Evolutionary conservation across 805 yeast species (phyloP), one percentile per base, ranked within the genome.

Genomic region (Cyberlindnera galapagoensis): DNA sequence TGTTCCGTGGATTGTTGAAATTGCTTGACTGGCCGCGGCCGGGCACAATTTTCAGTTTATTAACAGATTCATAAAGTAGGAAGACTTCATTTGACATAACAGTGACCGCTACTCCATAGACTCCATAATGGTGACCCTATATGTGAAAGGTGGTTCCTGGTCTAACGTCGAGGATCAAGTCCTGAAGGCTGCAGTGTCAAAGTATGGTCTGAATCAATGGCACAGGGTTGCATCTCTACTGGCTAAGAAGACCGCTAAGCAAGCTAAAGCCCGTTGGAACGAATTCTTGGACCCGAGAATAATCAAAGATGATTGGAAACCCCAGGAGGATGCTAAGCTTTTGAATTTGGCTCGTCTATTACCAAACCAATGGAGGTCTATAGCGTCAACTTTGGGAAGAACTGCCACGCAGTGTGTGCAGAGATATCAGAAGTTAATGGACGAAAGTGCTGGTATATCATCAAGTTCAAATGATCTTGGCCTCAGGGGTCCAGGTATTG

Each of bases 191-290:
- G 96, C 96, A 2, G 83, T 92, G 3, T 72, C 92, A 24, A 92
- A 90, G 52, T 90, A 90, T 56, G 98, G 98, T 0, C 63, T 87
- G 13, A 87, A 84, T 46, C 96, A 92, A 49, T 90, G 98, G 98
- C 71, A 92, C 10, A 71, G 96, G 31, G 90, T 90, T 5, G 82
- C 95, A 1, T 86, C 97, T 1, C 65, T 90, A 27, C 60, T 90
- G 21, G 79, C 85, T 6, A 76, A 82, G 52, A 90, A 90, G 56
- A 79, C 87, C 2, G 94, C 97, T 5, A 78, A 76, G 49, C 97
- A 92, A 54, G 90, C 94, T 40, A 85, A 87, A 49, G 83, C 94
- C 2, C 64, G 97, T 43, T 90, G 98, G 98, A 67, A 65, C 30
- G 96, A 90, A 49, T 87, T 80, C 74, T 60, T 90, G 23, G 80